Conservation (phyloP, 331 rosid genomes). For the Malus hybrid region DNA sequence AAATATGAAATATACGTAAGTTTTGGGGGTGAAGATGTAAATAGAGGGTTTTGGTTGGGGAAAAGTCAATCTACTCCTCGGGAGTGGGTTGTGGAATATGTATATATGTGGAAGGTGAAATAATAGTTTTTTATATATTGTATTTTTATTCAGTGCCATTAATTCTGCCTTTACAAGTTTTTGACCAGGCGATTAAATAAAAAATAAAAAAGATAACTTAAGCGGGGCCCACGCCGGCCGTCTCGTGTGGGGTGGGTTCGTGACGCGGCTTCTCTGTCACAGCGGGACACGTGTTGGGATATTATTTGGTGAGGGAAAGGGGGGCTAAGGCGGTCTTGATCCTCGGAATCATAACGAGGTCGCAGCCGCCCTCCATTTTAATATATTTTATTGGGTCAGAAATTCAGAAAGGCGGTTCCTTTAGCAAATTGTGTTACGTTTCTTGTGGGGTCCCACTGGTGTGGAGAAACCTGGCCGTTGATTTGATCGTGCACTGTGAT, state of each 20-base stretch:
- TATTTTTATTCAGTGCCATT: not conserved
- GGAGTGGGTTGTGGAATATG: constrained; percentile 22
- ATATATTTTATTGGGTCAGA: constrained; percentile 2
- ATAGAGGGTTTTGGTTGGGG: constrained; percentile 23
- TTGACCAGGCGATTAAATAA: not conserved
- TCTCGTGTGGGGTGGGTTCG: constrained; percentile 18
- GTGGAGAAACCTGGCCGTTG: constrained; percentile 1
- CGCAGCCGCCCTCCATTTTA: constrained; percentile 51
- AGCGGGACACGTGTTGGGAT: constrained; percentile 16
- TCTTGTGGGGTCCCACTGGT: not conserved
- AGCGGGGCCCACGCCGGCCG: constrained; percentile 41
- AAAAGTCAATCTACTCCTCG: constrained; percentile 32
- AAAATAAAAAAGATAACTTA: too few species aligned
- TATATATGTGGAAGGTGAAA: constrained; percentile 38
- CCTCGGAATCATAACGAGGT: constrained; percentile 39
- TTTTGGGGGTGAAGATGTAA: constrained; percentile 50
- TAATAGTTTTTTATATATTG: constrained; percentile 24
- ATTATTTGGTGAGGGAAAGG: constrained; percentile 9
- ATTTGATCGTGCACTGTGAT: not conserved
- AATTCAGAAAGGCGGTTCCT: constrained; percentile 25
- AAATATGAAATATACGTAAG: constrained; percentile 53
- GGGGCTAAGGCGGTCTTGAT: constrained; percentile 26
- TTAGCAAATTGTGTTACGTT: constrained; percentile 6
- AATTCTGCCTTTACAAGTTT: not conserved
- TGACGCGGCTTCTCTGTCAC: constrained; percentile 8